Evolutionary conservation across 2,329 filamentous ascomycete genomes (phyloP), one percentile per base, ranked within the genome.

Genomic region (Sporothrix brasiliensis): DNA sequence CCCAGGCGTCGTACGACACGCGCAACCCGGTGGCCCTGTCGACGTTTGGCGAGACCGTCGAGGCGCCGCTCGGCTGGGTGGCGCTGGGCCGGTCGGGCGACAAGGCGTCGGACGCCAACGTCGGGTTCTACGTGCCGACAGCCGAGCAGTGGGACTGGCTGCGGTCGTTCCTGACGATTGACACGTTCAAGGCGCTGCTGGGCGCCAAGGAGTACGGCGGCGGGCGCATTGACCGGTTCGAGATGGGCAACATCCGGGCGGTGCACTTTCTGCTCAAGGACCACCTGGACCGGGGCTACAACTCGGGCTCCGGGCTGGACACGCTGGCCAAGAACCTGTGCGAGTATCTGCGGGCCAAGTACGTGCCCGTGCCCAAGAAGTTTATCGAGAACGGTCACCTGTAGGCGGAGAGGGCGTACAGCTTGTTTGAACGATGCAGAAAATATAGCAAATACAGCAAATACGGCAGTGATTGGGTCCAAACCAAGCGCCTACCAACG

Each of bases 291-390:
- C 75, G 79, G 0, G 81, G 81, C 0, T 82, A 86, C 2, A 86
- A 83, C 73, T 84, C 83, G 69, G 82, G 80, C 13, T 80, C 78
- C 39, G 76, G 81, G 24, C 71, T 87, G n/a, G 84, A 87, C 76
- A 78, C 80, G 4, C 81, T 86, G 74, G 85, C 81, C 1, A 87
- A 87, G 75, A 83, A 83, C 0, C 81, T 86, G 75, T 83, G 80
- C 19, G 84, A 86, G 77, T 74, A 72, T 49, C 27, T 73, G 58
- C 68, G 73, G 9, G 67, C 67, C 47, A 72, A 73, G 53, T 58
- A 69, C 19, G 70, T 73, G 27, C 63, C 67, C 1, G 47, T 71
- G 9, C 71, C 70, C 19, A 67, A 56, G 44, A 70, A 68, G 53
- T 72, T 72, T 53, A 50, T 70, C n/a, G 69, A 53, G 41, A 66